Evolutionary conservation across 2,329 filamentous ascomycete species (phyloP).

Genomic region (Fusarium circinatum): DNA sequence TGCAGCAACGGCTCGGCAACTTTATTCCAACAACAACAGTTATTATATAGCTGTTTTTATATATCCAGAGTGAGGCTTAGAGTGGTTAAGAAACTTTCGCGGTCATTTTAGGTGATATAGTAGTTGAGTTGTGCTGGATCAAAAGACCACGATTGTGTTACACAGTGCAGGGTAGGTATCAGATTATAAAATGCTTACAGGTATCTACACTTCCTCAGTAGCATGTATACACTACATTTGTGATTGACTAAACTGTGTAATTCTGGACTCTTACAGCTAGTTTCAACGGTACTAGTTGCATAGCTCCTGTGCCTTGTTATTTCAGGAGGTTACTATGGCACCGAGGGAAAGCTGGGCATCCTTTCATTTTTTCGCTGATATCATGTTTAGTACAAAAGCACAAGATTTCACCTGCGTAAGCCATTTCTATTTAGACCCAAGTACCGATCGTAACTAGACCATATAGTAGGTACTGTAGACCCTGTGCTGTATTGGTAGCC

Average conservation of each 20-base stretch:
- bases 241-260: background rate
- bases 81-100: background rate
- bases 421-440: background rate
- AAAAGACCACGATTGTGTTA: background rate
- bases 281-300: background rate
- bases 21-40: slow-evolving; percentile 28
- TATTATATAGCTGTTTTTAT: background rate
- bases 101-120: background rate
- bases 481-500: background rate
- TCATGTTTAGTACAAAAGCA: background rate
- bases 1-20: slow-evolving; percentile 35
- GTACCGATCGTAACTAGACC: background rate
- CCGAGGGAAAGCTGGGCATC: background rate
- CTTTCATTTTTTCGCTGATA: background rate
- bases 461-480: background rate
- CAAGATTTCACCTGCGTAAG: background rate
- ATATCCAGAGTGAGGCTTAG: background rate
- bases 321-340: background rate
- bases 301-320: background rate
- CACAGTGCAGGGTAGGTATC: background rate
- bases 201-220: background rate
- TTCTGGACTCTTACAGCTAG: background rate
- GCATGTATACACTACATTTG: too few relatives aligned
- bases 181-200: background rate
- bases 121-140: background rate